phyloP scores from a whole-genome alignment of 371 early-diverging fungal species.

The Lichtheimia ramosa region DNA sequence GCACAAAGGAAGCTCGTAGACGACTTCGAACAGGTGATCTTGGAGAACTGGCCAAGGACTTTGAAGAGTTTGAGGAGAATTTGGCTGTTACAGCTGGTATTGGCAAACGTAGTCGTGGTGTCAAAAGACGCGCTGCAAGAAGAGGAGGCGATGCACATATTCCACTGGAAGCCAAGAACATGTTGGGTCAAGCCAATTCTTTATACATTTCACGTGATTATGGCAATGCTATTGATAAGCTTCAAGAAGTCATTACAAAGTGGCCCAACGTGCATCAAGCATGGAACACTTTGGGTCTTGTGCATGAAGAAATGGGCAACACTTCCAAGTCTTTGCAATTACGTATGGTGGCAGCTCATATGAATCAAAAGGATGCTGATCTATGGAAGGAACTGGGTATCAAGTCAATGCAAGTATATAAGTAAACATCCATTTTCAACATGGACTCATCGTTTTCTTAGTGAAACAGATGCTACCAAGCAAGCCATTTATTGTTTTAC shows the following conservation, averaged over 20 bases:
- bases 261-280: slow-evolving; percentile 73
- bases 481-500: slow-evolving; percentile 85
- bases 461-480: slow-evolving; percentile 63
- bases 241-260: slow-evolving; percentile 75
- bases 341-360: slow-evolving; percentile 88
- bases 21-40: slow-evolving; percentile 30
- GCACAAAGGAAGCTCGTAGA: slow-evolving; percentile 12
- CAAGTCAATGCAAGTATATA: slow-evolving; percentile 61
- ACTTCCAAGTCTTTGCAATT: slow-evolving; percentile 73
- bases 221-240: slow-evolving; percentile 62
- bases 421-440: too few species aligned
- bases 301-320: slow-evolving; percentile 89
- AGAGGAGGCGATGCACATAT: slow-evolving; percentile 39
- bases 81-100: slow-evolving; percentile 33
- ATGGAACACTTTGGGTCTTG: slow-evolving; percentile 87
- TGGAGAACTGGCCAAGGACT: slow-evolving; percentile 31
- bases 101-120: slow-evolving; percentile 20
- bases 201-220: slow-evolving; percentile 72
- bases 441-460: slow-evolving; percentile 25
- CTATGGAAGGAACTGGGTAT: slow-evolving; percentile 88
- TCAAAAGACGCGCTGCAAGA: slow-evolving; percentile 14
- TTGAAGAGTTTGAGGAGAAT: slow-evolving; percentile 43
- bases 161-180: slow-evolving; percentile 52
- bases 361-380: slow-evolving; percentile 72
- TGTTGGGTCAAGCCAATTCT: slow-evolving; percentile 76